These are phyloP conservation scores for Coemansia sp. DNA, from an alignment of 192 early-diverging fungal genomes.

Conservation along the genomic window DNA sequence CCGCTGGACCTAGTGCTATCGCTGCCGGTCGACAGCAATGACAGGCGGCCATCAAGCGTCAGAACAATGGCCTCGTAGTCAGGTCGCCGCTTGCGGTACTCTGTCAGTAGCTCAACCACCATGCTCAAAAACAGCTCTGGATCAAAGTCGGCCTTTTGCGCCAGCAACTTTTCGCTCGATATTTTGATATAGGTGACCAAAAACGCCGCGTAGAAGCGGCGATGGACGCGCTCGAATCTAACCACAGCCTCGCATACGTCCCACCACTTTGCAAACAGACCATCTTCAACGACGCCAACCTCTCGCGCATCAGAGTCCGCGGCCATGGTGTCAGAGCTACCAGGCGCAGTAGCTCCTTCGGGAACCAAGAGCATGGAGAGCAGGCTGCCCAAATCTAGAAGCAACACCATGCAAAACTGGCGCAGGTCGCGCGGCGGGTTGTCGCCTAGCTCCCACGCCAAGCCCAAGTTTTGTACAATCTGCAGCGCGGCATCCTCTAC, in stretches of 20 bases:
- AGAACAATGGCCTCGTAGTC: conserved; percentile 54
- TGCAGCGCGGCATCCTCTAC: conserved; percentile 56
- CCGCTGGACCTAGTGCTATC: conserved; percentile 5
- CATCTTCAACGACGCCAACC: conserved; percentile 49
- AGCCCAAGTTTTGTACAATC: conserved; percentile 55
- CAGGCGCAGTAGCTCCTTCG: neutral
- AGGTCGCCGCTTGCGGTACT: conserved; percentile 55
- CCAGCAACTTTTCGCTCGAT: conserved; percentile 49
- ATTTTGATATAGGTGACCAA: conserved; percentile 49
- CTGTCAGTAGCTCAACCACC: conserved; percentile 54
- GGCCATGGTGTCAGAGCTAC: conserved; percentile 5
- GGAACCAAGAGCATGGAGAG: conserved; percentile 47
- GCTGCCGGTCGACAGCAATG: neutral
- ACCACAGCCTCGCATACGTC: conserved; percentile 50
- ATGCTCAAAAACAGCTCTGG: conserved; percentile 52
- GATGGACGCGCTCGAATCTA: conserved; percentile 38
- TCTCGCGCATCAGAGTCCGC: conserved; percentile 35
- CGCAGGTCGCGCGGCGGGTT: conserved; percentile 55
- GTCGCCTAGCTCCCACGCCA: conserved; percentile 57
- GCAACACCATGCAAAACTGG: conserved; percentile 56
- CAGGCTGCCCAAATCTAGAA: conserved; percentile 50
- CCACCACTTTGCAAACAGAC: conserved; percentile 52
- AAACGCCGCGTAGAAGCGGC: conserved; percentile 31
- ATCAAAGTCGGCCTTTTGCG: conserved; percentile 52
- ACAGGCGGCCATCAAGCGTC: conserved; percentile 41